Base-by-base conservation (phyloP, 495 filamentous ascomycete genomes). In the Penicillium subrubescens region DNA sequence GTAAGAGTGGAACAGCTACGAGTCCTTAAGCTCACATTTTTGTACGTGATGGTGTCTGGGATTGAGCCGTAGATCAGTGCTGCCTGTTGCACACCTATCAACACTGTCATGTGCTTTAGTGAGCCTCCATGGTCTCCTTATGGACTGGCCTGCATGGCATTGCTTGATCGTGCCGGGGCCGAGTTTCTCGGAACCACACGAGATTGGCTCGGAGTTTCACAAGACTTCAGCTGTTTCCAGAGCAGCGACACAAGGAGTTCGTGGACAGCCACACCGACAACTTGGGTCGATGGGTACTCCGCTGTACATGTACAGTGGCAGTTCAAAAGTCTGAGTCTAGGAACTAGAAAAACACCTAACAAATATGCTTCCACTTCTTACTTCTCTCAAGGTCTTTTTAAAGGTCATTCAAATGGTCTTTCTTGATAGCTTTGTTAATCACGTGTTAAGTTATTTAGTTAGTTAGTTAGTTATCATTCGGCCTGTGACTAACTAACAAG, bases 161-260 rank as follows among this genome's bases (percentile, higher is more conserved):
- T 41, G 25, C 31, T 37, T 55, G 64, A 58, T 66, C 17, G 25
- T 14, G 25, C 37, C 50, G 35, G 52, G 59, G 43, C 31, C 37
- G 37, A 39, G 48, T 29, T 21, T 41, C 14, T 17, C 21, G 10
- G 55, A 60, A 55, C 62, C 62, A 55, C 50, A 17, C 17, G 15
- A 41, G 23, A n/a, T 59, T 53, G 3, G 11, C 39, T 25, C 29
- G 21, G 4, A 5, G 31, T 51, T 19, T 63, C 15, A 4, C 15
- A 31, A 14, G 31, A 27, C 23, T 1, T 29, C 25, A 37, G 19
- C 50, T 2, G 2, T 0, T 15, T 53, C 6, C 27, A 35, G 52
- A 34, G 17, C 15, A 53, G 33, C 37, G 31, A 25, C 31, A 53
- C 21, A 33, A 46, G 17, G 27, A 25, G 17, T 21, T 50, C 8